Percentiles rank a stretch among this genome's conserved stretches.
phyloP scores from a whole-genome alignment of 2,329 filamentous ascomycete species.

The Xylaria sp. region DNA sequence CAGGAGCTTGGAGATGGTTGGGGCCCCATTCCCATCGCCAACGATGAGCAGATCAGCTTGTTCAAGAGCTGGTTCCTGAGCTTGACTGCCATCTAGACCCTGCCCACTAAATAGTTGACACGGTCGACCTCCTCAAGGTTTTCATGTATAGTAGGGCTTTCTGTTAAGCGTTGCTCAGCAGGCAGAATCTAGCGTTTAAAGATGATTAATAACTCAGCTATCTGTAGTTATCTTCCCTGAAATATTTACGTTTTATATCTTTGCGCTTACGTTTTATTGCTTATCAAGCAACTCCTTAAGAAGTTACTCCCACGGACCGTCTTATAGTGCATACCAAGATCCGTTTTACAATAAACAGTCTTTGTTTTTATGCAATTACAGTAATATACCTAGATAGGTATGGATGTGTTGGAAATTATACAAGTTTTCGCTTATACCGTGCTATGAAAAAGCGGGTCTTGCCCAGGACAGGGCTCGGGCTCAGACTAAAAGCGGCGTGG shows the following conservation, averaged over 20 bases:
- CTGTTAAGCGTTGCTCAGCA: neutral
- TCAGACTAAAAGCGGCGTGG: too few species aligned
- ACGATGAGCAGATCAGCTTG: conserved; percentile 21
- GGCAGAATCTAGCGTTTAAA: conserved; percentile 5
- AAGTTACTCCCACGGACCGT: too few species aligned
- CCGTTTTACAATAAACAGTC: conserved; percentile 11
- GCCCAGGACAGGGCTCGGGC: conserved; percentile 11
- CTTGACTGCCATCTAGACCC: conserved; percentile 35
- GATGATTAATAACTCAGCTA: conserved; percentile 3
- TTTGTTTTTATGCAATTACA: conserved; percentile 11
- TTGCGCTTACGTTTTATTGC: conserved; percentile 12
- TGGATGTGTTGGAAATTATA: too few species aligned
- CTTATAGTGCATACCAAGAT: neutral
- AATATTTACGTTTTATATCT: conserved; percentile 16
- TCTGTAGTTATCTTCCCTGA: conserved; percentile 12
- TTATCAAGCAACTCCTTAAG: too few species aligned
- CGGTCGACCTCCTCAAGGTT: neutral
- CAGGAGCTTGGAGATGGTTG: conserved; percentile 29
- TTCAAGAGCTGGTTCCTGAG: conserved; percentile 25
- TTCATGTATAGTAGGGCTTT: neutral
- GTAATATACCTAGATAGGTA: too few species aligned
- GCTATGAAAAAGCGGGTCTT: neutral
- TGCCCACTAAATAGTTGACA: neutral
- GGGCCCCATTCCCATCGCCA: conserved; percentile 25
- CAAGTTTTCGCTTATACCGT: neutral